Base-by-base conservation (phyloP, 108 stramenopile genomes). In the Nitzschia sp. region DNA sequence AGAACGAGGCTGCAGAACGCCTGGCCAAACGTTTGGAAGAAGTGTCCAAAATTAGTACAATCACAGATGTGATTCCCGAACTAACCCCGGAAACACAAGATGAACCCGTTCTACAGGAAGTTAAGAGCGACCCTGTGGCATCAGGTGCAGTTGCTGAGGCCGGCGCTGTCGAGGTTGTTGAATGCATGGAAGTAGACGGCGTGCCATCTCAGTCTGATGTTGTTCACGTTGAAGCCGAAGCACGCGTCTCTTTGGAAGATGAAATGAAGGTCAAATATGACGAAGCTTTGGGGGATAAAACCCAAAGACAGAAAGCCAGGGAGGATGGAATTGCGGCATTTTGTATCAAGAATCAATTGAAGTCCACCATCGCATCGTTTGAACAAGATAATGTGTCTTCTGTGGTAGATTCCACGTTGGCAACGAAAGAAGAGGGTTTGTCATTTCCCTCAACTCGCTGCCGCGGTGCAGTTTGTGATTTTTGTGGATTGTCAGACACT, bases 401-500 rank as follows among this genome's bases (percentile, higher is more conserved):
- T 19, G 78, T 90, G 14, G 70, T 93, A n/a, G 89, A 88, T 22
- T 66, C 75, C 63, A 59, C 73, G 8, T 62, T 93, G 53, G 62
- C 75, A 42, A 70, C 80, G 12, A 75, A 84, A 51, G 67, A 80
- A 22, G 39, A 78, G 10, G 85, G 85, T 0, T 65, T 93, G 22
- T 51, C 67, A 25, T 82, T 84, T 34, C 41, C 65, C 15, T 71
- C 86, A 41, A 64, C 82, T 39, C 80, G 83, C 9, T 93, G 87
- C 61, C 68, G 79, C 56, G 79, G 78, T 19, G 29, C 63, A 1
- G 17, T 69, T 12, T 94, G 92, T 72, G 73, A 80, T 57, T 90
- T 90, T 54, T 95, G 93, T 63, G 83, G 85, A 8, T 69, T 90
- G 21, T 75, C 91, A 12, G 93, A 95, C 65, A 64, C 71, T 15